Evolutionary conservation across 495 filamentous ascomycete genomes (phyloP).

Genomic region (Chaetomidium leptoderma): DNA sequence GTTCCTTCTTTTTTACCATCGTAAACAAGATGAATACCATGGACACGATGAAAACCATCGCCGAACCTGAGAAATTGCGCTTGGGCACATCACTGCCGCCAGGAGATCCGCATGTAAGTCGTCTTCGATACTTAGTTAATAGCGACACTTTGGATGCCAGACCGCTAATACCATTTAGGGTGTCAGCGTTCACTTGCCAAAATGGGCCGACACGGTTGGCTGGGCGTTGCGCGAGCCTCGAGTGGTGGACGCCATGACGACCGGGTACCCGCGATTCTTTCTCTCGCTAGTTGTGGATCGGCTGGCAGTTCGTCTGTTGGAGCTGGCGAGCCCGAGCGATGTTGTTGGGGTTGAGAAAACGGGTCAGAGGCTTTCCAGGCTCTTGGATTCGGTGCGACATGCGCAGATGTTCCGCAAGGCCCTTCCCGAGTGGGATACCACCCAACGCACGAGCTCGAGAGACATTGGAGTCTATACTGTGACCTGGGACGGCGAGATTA

Average conservation of each 20-base stretch:
- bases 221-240: slow-evolving; percentile 24
- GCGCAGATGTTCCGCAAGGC: not conserved
- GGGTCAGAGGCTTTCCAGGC: not conserved
- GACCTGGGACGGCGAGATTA: slow-evolving; percentile 13
- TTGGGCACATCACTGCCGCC: slow-evolving; percentile 18
- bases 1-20: no score
- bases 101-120: slow-evolving; percentile 23
- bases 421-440: not conserved
- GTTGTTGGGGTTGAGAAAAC: not conserved
- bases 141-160: no score
- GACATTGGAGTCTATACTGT: slow-evolving; percentile 5
- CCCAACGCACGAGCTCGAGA: not conserved
- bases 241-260: slow-evolving; percentile 23
- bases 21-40: no score
- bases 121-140: no score
- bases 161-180: slow-evolving; percentile 20
- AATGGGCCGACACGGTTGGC: slow-evolving; percentile 28
- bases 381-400: not conserved
- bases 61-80: slow-evolving; percentile 10
- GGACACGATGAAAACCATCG: not conserved
- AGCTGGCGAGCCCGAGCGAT: no score
- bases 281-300: slow-evolving; percentile 15
- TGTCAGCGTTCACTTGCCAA: slow-evolving; percentile 30
- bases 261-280: slow-evolving; percentile 33
- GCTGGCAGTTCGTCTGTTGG: slow-evolving; percentile 11